Evolutionary conservation across 2,329 filamentous ascomycete species (phyloP).

Genomic region (Chaetomium sp.): DNA sequence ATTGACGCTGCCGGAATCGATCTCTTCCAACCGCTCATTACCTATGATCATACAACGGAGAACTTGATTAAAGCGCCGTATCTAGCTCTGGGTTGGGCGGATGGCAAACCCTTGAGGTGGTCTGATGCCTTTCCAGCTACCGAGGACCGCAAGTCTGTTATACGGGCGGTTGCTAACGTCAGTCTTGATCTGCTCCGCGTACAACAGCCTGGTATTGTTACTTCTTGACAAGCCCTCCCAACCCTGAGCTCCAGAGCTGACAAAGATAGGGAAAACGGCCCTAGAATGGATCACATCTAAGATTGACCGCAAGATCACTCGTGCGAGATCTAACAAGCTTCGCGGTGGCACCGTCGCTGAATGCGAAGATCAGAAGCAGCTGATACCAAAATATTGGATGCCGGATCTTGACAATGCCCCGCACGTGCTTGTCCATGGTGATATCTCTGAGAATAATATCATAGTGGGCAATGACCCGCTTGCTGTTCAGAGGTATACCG

Average conservation of each 20-base stretch:
- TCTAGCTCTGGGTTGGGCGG: constrained; percentile 2
- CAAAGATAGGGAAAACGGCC: constrained; percentile 1
- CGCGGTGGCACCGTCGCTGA: neutral
- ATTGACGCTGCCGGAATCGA: constrained; percentile 1
- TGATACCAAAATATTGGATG: constrained; percentile 8
- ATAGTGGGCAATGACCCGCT: neutral
- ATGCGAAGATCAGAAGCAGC: constrained; percentile 1
- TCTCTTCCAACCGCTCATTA: constrained; percentile 4
- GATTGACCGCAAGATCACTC: constrained; percentile 7
- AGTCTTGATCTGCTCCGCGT: constrained; percentile 2
- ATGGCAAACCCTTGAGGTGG: constrained; percentile 1
- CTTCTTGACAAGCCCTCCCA: neutral
- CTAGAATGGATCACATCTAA: constrained; percentile 3
- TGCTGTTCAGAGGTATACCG: neutral
- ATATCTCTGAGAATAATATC: constrained; percentile 3
- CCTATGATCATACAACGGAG: constrained; percentile 3
- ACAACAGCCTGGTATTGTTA: constrained; percentile 1
- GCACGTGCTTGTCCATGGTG: constrained; percentile 3
- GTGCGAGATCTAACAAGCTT: neutral
- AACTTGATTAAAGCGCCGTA: constrained; percentile 4
- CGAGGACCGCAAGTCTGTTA: neutral
- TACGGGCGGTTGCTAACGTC: neutral
- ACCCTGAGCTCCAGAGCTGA: neutral
- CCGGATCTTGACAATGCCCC: constrained; percentile 2
- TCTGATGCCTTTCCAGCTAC: neutral